Percentiles rank a stretch among this genome's conserved stretches.
These are phyloP conservation scores for Penicillium sclerotigenum DNA, from an alignment of 2,329 filamentous ascomycete genomes.

Conservation along the genomic window DNA sequence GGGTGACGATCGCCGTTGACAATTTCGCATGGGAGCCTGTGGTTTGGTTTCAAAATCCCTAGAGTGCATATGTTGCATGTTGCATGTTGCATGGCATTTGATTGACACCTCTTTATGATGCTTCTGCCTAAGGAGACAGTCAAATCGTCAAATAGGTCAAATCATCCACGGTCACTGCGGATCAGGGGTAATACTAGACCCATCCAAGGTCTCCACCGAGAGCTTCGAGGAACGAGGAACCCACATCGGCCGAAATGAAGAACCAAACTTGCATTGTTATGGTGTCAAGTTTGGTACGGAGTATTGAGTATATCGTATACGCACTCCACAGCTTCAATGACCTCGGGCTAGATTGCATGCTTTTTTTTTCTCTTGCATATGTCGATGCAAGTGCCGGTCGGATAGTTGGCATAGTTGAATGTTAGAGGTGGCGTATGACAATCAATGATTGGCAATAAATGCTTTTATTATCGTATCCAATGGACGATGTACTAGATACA, in stretches of 20 bases:
- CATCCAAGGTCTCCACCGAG: slow-evolving; percentile 25
- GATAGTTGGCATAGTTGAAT: slow-evolving; percentile 1
- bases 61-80: slow-evolving; percentile 12
- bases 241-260: slow-evolving; percentile 11
- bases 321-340: neutral
- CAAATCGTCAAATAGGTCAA: neutral
- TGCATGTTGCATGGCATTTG: neutral
- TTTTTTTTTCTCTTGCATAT: neutral
- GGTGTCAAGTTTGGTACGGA: neutral
- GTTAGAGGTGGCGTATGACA: slow-evolving; percentile 8
- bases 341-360: neutral
- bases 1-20: slow-evolving; percentile 21
- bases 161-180: neutral
- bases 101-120: neutral
- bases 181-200: slow-evolving; percentile 15
- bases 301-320: neutral
- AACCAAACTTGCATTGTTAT: slow-evolving; percentile 7
- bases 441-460: slow-evolving; percentile 16
- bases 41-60: slow-evolving; percentile 18
- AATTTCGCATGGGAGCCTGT: slow-evolving; percentile 21
- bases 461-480: neutral
- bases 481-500: neutral
- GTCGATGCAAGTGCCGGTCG: slow-evolving; percentile 5
- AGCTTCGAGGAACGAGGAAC: slow-evolving; percentile 6
- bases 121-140: neutral